A percentile compares a stretch with the other conserved stretches of the same genome.
Evolutionary conservation across 129 eudicot species (phyloP).

Genomic region (Calendula officinalis): DNA sequence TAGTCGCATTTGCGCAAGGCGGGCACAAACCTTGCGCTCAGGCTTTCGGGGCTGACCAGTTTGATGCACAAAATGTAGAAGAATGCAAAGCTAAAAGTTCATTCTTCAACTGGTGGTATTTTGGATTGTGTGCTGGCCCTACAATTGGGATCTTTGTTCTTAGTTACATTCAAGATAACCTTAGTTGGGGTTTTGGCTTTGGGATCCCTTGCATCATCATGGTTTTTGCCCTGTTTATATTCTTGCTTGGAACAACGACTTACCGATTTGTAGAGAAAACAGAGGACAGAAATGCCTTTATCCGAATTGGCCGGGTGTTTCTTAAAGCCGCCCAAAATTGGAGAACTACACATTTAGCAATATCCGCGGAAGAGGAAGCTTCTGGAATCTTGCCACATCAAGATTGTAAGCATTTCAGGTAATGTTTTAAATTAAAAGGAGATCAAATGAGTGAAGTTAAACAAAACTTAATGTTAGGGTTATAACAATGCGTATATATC

Average conservation of each 20-base stretch:
- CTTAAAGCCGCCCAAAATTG: conserved; percentile 38
- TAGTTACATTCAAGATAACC: conserved; percentile 61
- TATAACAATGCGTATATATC: too few species aligned
- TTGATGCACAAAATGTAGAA: conserved; percentile 47
- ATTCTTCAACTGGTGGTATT: conserved; percentile 81
- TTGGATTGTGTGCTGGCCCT: conserved; percentile 50
- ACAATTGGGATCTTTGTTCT: conserved; percentile 33
- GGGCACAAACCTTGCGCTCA: conserved; percentile 62
- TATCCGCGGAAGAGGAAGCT: conserved; percentile 35
- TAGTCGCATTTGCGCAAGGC: conserved; percentile 65
- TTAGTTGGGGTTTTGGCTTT: conserved; percentile 75
- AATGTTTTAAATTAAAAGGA: conserved; percentile 6
- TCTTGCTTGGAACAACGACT: conserved; percentile 47
- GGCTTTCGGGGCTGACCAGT: conserved; percentile 86
- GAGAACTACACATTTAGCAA: conserved; percentile 18
- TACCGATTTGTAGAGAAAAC: conserved; percentile 43
- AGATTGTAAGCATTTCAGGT: conserved; percentile 47
- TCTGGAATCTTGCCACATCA: conserved; percentile 31
- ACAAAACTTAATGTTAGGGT: too few species aligned
- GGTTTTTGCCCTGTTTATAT: conserved; percentile 43
- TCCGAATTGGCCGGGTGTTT: conserved; percentile 45
- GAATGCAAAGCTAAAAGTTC: conserved; percentile 62
- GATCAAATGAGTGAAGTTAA: too few species aligned
- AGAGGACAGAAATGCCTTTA: conserved; percentile 37
- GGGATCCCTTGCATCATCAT: conserved; percentile 63